Conservation (phyloP, 495 filamentous ascomycete species). For the Friedmanniomyces endolithicus region DNA sequence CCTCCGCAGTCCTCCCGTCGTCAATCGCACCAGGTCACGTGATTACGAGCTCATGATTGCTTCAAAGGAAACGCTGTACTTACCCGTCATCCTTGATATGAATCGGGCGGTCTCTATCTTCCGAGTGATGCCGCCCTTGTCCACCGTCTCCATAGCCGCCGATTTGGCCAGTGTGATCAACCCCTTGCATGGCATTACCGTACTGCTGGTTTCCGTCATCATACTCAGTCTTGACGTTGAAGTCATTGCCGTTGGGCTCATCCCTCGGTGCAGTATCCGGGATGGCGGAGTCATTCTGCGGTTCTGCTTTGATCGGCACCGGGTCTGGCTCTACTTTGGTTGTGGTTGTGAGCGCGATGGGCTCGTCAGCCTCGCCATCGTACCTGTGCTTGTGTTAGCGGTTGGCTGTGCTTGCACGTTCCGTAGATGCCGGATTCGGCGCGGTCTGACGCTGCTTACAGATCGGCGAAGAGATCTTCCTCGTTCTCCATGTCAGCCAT, state of each 20-base stretch:
- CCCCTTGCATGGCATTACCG: conserved; percentile 18
- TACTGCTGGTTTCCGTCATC: not conserved
- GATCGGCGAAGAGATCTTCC: conserved; percentile 95
- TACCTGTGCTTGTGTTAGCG: conserved; percentile 45
- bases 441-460: conserved; percentile 47
- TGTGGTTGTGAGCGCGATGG: conserved; percentile 20
- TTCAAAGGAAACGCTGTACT: conserved; percentile 36
- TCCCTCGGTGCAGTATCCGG: not conserved
- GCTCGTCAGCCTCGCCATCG: conserved; percentile 59
- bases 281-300: not conserved
- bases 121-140: conserved; percentile 25
- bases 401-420: not conserved
- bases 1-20: not conserved
- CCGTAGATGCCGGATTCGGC: not conserved
- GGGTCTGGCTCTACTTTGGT: conserved; percentile 5
- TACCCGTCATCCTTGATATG: conserved; percentile 98
- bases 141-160: conserved; percentile 23
- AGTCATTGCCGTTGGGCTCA: conserved; percentile 10
- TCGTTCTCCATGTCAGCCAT: conserved; percentile 88
- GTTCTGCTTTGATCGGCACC: not conserved
- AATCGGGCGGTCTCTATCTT: conserved; percentile 35
- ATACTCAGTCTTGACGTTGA: conserved; percentile 15
- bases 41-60: not conserved
- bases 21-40: not conserved
- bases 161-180: conserved; percentile 18